Evolutionary conservation across 2,329 filamentous ascomycete genomes (phyloP), one percentile per base, ranked within the genome.

Genomic region (Pseudocercospora crystallina): DNA sequence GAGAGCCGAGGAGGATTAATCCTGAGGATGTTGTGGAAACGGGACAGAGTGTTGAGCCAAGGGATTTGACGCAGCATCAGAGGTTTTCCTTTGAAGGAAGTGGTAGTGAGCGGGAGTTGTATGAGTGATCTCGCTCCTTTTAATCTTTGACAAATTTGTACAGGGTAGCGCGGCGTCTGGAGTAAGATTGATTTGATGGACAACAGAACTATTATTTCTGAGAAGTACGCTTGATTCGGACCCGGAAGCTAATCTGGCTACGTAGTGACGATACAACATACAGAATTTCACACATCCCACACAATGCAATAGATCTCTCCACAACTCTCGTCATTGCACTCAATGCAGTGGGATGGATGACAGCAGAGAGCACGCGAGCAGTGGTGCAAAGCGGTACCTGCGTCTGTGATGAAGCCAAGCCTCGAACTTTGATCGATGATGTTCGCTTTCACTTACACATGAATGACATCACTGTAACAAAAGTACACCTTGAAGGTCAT

Each of bases 1-100:
- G 57, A 30, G 54, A 60, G 36, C 59, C 59, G 5, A 36, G 60
- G 33, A 41, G 55, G 12, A 49, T 65, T 13, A 56, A 61, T 40
- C 53, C 63, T 3, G 56, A 59, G 8, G 61, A 65, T 8, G 56
- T 65, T 9, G 56, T 64, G 2, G 37, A 53, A n/a, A 53, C 56
- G 5, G 30, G 14, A 29, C 26, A 41, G 31, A 30, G 14, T 32
- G 15, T 42, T 13, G 50, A 58, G 41, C 11, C 37, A 10, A 43
- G 49, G 33, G 57, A 56, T n/a, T 47, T 39, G 38, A 39, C 49
- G 3, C 43, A 47, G 35, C 59, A 59, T 42, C 41, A 53, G 7
- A 47, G 49, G 12, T 64, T 64, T 32, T 63, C 61, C 2, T 64
- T 64, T 33, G 61, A 64, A 29, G 46, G 47, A 11, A 26, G 43